Conservation (phyloP, 1,284 basidiomycete genomes). For the Uromyces viciae-fabae region DNA sequence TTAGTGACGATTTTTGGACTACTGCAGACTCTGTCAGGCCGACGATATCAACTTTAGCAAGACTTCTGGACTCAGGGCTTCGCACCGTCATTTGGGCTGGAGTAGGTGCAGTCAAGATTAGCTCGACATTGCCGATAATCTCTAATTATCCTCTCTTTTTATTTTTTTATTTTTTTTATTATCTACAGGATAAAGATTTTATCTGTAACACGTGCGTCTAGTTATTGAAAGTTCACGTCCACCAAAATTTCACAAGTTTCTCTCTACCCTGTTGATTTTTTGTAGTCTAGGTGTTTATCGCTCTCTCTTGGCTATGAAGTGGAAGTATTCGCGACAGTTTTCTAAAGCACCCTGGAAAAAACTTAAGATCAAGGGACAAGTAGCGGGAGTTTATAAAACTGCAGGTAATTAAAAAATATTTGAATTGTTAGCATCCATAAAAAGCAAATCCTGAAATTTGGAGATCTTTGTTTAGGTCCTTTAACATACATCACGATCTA, state of each 20-base stretch:
- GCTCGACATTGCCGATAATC: neutral
- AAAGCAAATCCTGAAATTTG: neutral
- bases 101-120: constrained; percentile 4
- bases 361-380: constrained; percentile 19
- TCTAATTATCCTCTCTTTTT: neutral
- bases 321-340: constrained; percentile 35
- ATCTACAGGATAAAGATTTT: constrained; percentile 37
- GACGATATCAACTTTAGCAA: constrained; percentile 20
- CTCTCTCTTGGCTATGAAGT: constrained; percentile 32
- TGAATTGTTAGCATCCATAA: neutral
- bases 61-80: constrained; percentile 34
- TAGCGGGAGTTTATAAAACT: constrained; percentile 25
- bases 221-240: neutral
- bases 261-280: neutral
- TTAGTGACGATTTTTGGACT: constrained; percentile 12
- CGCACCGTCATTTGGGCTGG: constrained; percentile 43
- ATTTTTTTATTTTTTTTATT: neutral
- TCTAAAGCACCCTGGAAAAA: constrained; percentile 33
- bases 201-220: constrained; percentile 39
- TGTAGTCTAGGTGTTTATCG: constrained; percentile 27
- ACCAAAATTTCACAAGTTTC: neutral
- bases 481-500: constrained; percentile 37
- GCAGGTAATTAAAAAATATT: constrained; percentile 3
- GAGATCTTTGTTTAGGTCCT: constrained; percentile 16
- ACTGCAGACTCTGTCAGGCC: constrained; percentile 23